These are phyloP conservation scores for Penicillium sp. DNA, from an alignment of 2,329 filamentous ascomycete genomes.

Conservation along the genomic window DNA sequence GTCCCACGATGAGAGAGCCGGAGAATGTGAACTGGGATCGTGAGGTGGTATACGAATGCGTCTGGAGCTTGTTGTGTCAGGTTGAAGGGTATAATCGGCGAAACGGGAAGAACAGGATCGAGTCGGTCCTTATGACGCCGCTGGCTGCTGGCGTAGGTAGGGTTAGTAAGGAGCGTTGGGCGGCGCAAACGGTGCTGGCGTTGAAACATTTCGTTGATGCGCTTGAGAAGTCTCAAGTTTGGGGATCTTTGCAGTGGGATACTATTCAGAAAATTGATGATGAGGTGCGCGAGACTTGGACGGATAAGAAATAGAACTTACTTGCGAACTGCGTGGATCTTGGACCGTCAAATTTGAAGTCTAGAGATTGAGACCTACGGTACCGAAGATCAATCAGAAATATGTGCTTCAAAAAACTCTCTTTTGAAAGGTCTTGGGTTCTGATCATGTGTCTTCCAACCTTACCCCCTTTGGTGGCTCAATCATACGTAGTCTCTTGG, in stretches of 20 bases:
- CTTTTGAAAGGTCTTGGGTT: too few species aligned
- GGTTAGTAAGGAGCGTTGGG: constrained; percentile 53
- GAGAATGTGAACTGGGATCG: constrained; percentile 51
- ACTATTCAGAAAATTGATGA: constrained; percentile 32
- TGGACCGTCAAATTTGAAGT: background rate
- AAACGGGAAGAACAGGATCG: constrained; percentile 34
- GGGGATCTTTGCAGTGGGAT: constrained; percentile 46
- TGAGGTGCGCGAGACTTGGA: constrained; percentile 23
- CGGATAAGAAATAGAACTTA: background rate
- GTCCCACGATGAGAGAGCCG: constrained; percentile 57
- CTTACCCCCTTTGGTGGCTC: too few species aligned
- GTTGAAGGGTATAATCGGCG: constrained; percentile 52
- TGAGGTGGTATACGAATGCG: constrained; percentile 57
- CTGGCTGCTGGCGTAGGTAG: constrained; percentile 53
- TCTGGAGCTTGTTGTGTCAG: constrained; percentile 55
- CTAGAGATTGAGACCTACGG: too few species aligned
- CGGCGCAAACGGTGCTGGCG: constrained; percentile 53
- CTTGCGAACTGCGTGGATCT: background rate
- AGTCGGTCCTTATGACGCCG: constrained; percentile 54
- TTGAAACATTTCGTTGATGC: constrained; percentile 57
- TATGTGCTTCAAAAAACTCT: too few species aligned
- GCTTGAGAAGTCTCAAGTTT: constrained; percentile 46
- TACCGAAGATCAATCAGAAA: too few species aligned
- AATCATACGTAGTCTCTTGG: too few species aligned
- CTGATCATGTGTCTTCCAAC: too few species aligned